phyloP scores from a whole-genome alignment of 306 rosid genomes.

The Coriaria nepalensis region DNA sequence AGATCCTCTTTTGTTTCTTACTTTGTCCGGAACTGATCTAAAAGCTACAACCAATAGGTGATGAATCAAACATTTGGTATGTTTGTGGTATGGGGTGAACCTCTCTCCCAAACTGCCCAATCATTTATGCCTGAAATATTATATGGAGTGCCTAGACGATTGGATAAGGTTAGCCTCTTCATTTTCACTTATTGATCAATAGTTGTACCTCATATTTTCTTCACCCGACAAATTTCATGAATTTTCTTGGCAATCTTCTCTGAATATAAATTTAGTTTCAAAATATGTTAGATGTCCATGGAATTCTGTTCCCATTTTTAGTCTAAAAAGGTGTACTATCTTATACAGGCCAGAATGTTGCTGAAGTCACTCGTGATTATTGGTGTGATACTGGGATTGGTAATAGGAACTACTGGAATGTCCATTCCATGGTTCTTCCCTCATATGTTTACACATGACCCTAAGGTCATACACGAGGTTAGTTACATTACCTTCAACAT shows the following conservation, averaged over 20 bases:
- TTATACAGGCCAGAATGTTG: constrained; percentile 59
- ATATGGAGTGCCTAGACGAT: constrained; percentile 40
- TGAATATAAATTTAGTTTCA: too few species aligned
- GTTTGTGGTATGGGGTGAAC: constrained; percentile 86
- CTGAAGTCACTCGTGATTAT: constrained; percentile 53
- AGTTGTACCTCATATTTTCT: too few species aligned
- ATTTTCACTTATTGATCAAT: not conserved
- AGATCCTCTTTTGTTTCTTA: too few species aligned
- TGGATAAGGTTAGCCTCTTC: constrained; percentile 45
- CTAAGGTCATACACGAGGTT: constrained; percentile 55
- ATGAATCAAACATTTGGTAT: constrained; percentile 58
- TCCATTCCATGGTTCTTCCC: constrained; percentile 60
- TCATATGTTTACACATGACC: constrained; percentile 52
- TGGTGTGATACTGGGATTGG: constrained; percentile 45
- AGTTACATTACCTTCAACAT: constrained; percentile 15
- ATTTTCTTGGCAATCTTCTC: too few species aligned
- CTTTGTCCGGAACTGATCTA: too few species aligned
- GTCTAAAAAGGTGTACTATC: too few species aligned
- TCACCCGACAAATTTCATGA: too few species aligned
- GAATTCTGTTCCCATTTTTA: too few species aligned
- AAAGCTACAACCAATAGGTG: constrained; percentile 33
- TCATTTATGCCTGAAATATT: constrained; percentile 75
- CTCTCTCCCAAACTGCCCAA: constrained; percentile 84
- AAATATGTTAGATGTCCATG: too few species aligned
- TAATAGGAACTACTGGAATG: constrained; percentile 56